These are phyloP conservation scores for Colletotrichum eleusines DNA, from an alignment of 2,329 filamentous ascomycete species.

Conservation along the genomic window DNA sequence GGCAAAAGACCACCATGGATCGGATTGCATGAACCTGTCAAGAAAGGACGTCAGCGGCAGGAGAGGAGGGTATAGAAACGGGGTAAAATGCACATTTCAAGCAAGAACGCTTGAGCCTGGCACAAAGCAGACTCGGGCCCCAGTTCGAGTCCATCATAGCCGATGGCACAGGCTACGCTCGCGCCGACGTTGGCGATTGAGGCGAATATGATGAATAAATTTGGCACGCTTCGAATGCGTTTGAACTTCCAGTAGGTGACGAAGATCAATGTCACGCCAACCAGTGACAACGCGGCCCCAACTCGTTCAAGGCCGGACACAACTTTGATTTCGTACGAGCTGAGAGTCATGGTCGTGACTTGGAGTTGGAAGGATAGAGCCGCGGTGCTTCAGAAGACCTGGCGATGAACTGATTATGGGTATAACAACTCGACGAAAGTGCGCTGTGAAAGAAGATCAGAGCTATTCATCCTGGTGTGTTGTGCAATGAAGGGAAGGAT, in stretches of 20 bases:
- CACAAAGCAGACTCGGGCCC: constrained; percentile 70
- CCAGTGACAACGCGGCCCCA: constrained; percentile 65
- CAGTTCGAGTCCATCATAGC: constrained; percentile 70
- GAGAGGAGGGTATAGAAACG: no score
- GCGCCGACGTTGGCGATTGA: constrained; percentile 71
- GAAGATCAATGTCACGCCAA: constrained; percentile 65
- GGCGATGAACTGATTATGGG: neutral
- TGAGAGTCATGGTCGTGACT: constrained; percentile 42
- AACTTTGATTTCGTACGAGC: constrained; percentile 52
- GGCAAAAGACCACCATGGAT: constrained; percentile 81
- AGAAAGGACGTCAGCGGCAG: constrained; percentile 7
- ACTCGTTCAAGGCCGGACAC: constrained; percentile 64
- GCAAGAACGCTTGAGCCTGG: constrained; percentile 69
- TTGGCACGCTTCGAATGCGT: constrained; percentile 68
- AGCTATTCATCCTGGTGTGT: neutral
- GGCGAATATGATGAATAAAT: constrained; percentile 72
- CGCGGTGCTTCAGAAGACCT: neutral
- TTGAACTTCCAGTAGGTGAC: constrained; percentile 64
- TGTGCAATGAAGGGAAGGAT: neutral
- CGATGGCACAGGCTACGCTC: constrained; percentile 77
- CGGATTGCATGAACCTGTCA: constrained; percentile 81
- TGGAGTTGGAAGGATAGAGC: neutral
- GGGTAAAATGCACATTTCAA: constrained; percentile 71
- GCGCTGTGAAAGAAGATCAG: constrained; percentile 7
- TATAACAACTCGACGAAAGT: neutral